These are phyloP conservation scores for Alternaria atra DNA, from an alignment of 2,329 filamentous ascomycete species.

Conservation along the genomic window DNA sequence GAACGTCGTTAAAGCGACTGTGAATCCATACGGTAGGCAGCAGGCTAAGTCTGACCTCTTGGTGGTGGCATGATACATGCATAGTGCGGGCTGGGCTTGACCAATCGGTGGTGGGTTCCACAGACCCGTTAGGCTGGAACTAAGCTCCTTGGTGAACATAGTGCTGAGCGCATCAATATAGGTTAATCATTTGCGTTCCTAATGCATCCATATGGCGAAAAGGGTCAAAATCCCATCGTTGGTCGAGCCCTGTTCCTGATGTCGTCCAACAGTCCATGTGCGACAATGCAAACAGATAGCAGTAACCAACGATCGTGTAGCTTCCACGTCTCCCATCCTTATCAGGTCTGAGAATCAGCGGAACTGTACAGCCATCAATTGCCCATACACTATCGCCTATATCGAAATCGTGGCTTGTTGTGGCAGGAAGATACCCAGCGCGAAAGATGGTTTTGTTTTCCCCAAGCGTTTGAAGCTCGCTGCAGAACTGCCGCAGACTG, in stretches of 20 bases:
- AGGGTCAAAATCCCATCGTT: constrained; percentile 22
- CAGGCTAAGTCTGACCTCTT: too few relatives aligned
- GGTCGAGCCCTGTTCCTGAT: constrained; percentile 13
- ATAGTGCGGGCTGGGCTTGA: neutral
- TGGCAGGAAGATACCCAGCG: constrained; percentile 15
- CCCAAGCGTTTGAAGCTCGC: constrained; percentile 11
- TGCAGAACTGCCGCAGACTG: constrained; percentile 12
- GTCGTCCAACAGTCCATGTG: constrained; percentile 21
- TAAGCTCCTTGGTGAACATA: neutral
- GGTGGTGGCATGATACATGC: neutral
- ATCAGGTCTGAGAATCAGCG: constrained; percentile 14
- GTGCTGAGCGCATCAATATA: neutral
- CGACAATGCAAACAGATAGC: constrained; percentile 16
- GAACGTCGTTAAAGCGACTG: neutral
- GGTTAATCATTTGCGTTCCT: constrained; percentile 15
- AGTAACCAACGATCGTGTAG: constrained; percentile 18
- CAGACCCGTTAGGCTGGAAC: neutral
- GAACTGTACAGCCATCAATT: constrained; percentile 16
- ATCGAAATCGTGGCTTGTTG: constrained; percentile 9
- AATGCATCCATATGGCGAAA: constrained; percentile 19
- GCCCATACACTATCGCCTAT: constrained; percentile 22
- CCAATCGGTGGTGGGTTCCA: neutral
- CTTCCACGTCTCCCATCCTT: fast-evolving
- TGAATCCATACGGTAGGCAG: neutral
- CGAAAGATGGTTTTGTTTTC: constrained; percentile 16